A percentile compares a stretch with the other conserved stretches of the same genome.
phyloP scores from a whole-genome alignment of 441 rosid genomes.

The Arabidopsis lyrata region DNA sequence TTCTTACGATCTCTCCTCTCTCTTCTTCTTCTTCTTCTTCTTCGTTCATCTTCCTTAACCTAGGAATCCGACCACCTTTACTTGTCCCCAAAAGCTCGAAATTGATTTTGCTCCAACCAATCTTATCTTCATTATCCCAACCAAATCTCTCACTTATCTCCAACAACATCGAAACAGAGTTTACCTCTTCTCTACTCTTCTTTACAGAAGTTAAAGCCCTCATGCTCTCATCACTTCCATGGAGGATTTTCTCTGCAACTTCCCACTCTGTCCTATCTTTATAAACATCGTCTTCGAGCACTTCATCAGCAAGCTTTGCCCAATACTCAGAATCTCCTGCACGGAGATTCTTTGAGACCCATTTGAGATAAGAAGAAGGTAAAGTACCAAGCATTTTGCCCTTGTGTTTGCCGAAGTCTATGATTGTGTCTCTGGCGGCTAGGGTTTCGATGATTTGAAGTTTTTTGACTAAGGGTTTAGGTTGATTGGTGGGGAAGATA shows the following conservation, averaged over 20 bases:
- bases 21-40: slow-evolving; percentile 35
- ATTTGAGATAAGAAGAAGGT: slow-evolving; percentile 76
- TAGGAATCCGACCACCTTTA: slow-evolving; percentile 76
- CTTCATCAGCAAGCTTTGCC: slow-evolving; percentile 79
- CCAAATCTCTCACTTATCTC: slow-evolving; percentile 82
- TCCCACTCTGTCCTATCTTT: slow-evolving; percentile 85
- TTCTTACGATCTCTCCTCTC: slow-evolving; percentile 24
- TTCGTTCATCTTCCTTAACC: slow-evolving; percentile 38
- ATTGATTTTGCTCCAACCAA: slow-evolving; percentile 68
- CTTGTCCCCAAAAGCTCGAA: slow-evolving; percentile 81
- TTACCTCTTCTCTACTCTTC: slow-evolving; percentile 31
- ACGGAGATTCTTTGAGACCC: slow-evolving; percentile 76
- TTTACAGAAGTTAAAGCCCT: slow-evolving; percentile 1
- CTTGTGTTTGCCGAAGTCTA: slow-evolving; percentile 79
- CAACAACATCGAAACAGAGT: slow-evolving; percentile 58
- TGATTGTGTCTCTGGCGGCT: slow-evolving; percentile 64
- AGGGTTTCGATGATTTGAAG: slow-evolving; percentile 33
- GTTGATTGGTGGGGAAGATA: slow-evolving; percentile 31
- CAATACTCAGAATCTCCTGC: slow-evolving; percentile 67
- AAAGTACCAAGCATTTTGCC: slow-evolving; percentile 84
- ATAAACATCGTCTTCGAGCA: slow-evolving; percentile 71
- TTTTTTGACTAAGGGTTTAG: slow-evolving; percentile 28
- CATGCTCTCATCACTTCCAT: slow-evolving; percentile 54
- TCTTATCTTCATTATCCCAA: slow-evolving; percentile 78
- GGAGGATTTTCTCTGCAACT: slow-evolving; percentile 58